Evolutionary conservation across 768 basidiomycete species (phyloP).

Genomic region (Hysterangium stoloniferum): DNA sequence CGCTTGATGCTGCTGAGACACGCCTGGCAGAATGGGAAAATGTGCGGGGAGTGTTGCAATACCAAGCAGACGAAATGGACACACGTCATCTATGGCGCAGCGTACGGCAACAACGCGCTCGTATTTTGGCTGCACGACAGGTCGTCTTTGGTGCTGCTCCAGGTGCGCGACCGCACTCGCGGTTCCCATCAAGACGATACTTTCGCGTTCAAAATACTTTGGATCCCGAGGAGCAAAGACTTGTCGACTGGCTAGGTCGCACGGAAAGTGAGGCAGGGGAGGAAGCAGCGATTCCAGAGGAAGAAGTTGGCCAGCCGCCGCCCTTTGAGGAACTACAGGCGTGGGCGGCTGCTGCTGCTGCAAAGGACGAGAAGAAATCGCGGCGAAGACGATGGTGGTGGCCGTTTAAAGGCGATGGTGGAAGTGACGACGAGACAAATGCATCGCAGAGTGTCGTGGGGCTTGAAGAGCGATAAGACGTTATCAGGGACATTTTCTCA

Average conservation of each 20-base stretch:
- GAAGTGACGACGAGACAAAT: constrained; percentile 34
- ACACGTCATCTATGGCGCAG: constrained; percentile 1
- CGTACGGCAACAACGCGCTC: constrained; percentile 4
- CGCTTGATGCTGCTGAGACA: not conserved
- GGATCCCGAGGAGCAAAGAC: constrained; percentile 44
- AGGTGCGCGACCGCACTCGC: not conserved
- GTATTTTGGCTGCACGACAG: constrained; percentile 5
- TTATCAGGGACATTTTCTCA: not conserved
- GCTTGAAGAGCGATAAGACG: not conserved
- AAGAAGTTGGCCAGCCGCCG: constrained; percentile 12
- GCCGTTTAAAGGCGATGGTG: constrained; percentile 53
- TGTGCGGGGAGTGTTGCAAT: not conserved
- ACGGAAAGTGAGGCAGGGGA: constrained; percentile 76
- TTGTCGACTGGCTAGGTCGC: constrained; percentile 61
- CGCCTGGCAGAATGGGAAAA: not conserved
- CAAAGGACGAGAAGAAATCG: constrained; percentile 19
- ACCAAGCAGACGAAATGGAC: constrained; percentile 6
- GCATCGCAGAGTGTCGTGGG: not conserved
- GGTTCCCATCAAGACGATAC: constrained; percentile 36
- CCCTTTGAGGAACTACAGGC: constrained; percentile 24
- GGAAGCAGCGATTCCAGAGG: constrained; percentile 36
- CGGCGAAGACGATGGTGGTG: constrained; percentile 47
- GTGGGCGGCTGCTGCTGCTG: constrained; percentile 20
- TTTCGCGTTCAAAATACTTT: constrained; percentile 65
- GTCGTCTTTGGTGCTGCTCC: constrained; percentile 2